phyloP scores from a whole-genome alignment of 257 asterid genomes.

The Solanum clarkiae region DNA sequence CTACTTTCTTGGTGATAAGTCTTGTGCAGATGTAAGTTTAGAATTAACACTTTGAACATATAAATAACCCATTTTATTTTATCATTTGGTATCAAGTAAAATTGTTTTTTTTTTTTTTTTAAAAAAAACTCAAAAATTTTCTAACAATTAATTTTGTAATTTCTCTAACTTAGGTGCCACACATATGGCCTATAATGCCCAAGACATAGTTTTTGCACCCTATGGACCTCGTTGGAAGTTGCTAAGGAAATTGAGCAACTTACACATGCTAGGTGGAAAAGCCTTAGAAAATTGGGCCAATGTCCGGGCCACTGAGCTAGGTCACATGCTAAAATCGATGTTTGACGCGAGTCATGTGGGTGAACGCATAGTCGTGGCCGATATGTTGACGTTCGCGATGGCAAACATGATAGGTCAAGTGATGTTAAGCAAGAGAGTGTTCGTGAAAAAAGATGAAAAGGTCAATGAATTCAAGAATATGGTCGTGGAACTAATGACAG shows the following conservation, averaged over 20 bases:
- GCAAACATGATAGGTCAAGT: conserved; percentile 43
- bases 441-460: conserved; percentile 15
- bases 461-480: conserved; percentile 40
- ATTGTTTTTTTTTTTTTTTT: too few species aligned
- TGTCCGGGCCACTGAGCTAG: conserved; percentile 18
- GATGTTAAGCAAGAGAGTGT: conserved; percentile 28
- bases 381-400: conserved; percentile 30
- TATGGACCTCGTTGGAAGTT: conserved; percentile 44
- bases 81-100: background rate
- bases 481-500: conserved; percentile 46
- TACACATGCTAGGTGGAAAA: conserved; percentile 31
- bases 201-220: conserved; percentile 34
- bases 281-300: conserved; percentile 27
- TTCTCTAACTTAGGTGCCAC: background rate
- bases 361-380: conserved; percentile 20
- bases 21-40: background rate
- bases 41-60: background rate
- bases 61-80: background rate
- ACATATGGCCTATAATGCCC: conserved; percentile 25
- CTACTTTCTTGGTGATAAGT: background rate
- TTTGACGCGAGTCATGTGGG: background rate
- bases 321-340: conserved; percentile 30
- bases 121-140: too few species aligned
- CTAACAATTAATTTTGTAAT: background rate
- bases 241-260: conserved; percentile 28